These are phyloP conservation scores for Diaporthe amygdali DNA, from an alignment of 2,329 filamentous ascomycete species.

Conservation along the genomic window DNA sequence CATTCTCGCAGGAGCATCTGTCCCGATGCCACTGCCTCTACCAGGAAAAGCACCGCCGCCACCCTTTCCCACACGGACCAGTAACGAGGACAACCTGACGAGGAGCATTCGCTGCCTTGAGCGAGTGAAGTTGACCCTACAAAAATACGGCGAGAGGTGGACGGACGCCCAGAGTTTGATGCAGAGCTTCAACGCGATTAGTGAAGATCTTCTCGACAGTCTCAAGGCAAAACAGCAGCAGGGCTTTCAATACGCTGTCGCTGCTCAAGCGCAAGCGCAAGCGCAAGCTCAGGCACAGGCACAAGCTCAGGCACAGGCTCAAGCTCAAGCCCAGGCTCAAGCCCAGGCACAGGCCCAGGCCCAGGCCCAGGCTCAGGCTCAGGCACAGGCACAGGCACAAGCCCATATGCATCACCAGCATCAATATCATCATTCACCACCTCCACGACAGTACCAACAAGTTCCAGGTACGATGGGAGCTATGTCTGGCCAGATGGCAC, in stretches of 20 bases:
- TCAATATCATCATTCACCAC: conserved; percentile 12
- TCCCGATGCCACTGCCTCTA: conserved; percentile 48
- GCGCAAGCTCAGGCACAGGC: conserved; percentile 19
- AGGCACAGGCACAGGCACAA: conserved; percentile 17
- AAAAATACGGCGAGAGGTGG: conserved; percentile 65
- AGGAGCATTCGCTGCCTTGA: conserved; percentile 62
- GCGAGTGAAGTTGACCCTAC: conserved; percentile 57
- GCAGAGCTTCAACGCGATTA: conserved; percentile 57
- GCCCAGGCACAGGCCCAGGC: conserved; percentile 20
- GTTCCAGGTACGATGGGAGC: conserved; percentile 17
- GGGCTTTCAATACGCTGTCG: conserved; percentile 36
- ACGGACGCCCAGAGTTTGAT: conserved; percentile 59
- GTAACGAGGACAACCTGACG: conserved; percentile 55
- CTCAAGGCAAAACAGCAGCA: conserved; percentile 44
- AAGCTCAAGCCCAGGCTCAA: neutral
- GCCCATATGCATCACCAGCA: conserved; percentile 18
- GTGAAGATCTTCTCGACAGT: conserved; percentile 47
- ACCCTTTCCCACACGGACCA: conserved; percentile 54
- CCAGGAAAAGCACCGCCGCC: conserved; percentile 56
- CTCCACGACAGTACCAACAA: conserved; percentile 18
- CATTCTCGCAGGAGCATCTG: conserved; percentile 55
- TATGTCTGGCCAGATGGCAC: conserved; percentile 17
- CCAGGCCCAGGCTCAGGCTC: conserved; percentile 32
- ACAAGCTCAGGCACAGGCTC: neutral
- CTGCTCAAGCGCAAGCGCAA: conserved; percentile 36